Evolutionary conservation across 768 basidiomycete genomes (phyloP), one percentile per base, ranked within the genome.

Genomic region (Mycena filopes): DNA sequence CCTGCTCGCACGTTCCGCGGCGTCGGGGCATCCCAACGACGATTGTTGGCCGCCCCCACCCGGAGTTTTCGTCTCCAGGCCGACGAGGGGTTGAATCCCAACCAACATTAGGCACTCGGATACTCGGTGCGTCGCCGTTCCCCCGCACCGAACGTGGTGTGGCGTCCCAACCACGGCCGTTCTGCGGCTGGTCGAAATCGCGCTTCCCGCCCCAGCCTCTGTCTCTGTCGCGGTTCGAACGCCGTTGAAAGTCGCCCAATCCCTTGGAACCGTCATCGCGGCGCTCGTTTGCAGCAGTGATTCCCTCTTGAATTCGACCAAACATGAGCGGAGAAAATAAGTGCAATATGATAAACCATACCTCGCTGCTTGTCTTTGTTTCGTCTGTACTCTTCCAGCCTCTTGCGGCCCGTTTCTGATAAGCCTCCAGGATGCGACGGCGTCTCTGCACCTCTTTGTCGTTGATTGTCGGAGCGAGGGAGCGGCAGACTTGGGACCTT

Each of bases 351-450:
- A 36, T 10, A 59, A 42, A 65, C 6, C 33, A 45, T 71, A 89
- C 93, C 92, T 79, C 83, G 79, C 72, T 90, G 89, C 71, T 85
- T 89, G 31, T 95, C 93, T 63, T 86, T 81, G 62, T 84, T 86
- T 65, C 83, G 83, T 62, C 92, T 84, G 71, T 94, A 79, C 67
- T 96, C 96, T 60, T 96, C 95, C 29, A 98, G 78, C 63, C 86
- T 79, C 67, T 84, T 82, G 21, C 90, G 82, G 16, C 90, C 95
- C 1, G 81, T 79, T 28, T 94, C 92, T 1, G 94, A 93, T 21
- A 99, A 80, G 18, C 97, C 97, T 40, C 94, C 92, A 3, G 94
- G 90, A 74, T 96, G 93, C 21, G 96, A 97, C 0, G 97, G 97
- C 0, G 97, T 99, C 69, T 98, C 97, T 70, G 92, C 91, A 0